Base-by-base conservation (phyloP, 768 basidiomycete species). In the Albatrellus ellisii region DNA sequence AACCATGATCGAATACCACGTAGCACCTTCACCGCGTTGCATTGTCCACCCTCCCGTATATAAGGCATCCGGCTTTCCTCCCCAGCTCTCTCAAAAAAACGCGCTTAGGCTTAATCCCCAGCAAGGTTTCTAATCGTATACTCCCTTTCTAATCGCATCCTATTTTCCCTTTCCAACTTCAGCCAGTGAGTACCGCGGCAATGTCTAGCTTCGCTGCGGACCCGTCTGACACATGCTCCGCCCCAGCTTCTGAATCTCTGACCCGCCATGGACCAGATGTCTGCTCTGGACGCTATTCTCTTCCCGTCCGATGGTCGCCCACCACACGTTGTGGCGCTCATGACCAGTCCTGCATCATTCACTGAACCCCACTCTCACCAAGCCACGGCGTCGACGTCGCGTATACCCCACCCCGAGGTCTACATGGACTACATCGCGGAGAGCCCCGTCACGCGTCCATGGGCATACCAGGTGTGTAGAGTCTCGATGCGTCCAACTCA, bases 361-460 rank as follows among this genome's bases (percentile, higher is more conserved):
- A 46, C 32, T 25, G 31, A 39, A 34, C 53, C 40, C 45, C 50
- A 37, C 50, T 51, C 37, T 15, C 46, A 42, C 2, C 42, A 42
- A 26, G 28, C 40, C 41, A 65, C 65, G 33, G 56, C 62, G 42
- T 6, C 31, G 1, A 15, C 68, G 25, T 61, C 74, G 35, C 75
- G 78, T 40, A 71, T 83, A 66, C 85, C 85, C 0, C 85, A 88
- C 57, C 85, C 85, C 9, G 83, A 87, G 58, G 72, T 83, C 31
- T 75, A 81, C 55, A 88, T 88, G 84, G 82, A 87, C 60, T 82
- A 79, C 59, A 77, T 88, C 51, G 82, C 80, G 54, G 81, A 86
- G 60, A 70, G 73, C 41, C 66, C 73, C 45, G 78, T 77, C 25
- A 60, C 73, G 14, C 69, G 75, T 44, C 72, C 77, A 12, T 87